A percentile compares a stretch with the other conserved stretches of the same genome.
These are phyloP conservation scores for Termitomyces titanicus DNA, from an alignment of 768 basidiomycete genomes.

Conservation along the genomic window DNA sequence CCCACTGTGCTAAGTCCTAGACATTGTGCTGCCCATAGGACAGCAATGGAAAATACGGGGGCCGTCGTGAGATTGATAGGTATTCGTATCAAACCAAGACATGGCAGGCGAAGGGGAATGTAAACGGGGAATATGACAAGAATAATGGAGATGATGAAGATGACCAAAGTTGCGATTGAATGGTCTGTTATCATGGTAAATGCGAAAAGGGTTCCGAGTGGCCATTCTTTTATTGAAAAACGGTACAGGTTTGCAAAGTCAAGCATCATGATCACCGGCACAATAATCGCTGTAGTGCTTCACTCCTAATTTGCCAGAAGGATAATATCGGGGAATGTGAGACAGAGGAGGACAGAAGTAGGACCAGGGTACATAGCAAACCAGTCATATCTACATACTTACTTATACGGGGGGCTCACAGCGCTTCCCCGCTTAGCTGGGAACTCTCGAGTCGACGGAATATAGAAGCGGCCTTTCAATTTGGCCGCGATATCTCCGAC, in stretches of 20 bases:
- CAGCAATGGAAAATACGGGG: conserved; percentile 44
- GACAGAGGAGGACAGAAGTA: neutral
- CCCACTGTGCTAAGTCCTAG: conserved; percentile 32
- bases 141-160: conserved; percentile 51
- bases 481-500: no score
- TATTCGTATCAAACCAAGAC: conserved; percentile 28
- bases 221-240: neutral
- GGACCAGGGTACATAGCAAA: no score
- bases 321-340: neutral
- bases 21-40: conserved; percentile 50
- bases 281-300: no score
- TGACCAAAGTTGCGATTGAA: conserved; percentile 45
- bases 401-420: no score
- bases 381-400: no score
- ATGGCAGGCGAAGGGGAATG: conserved; percentile 33
- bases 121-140: conserved; percentile 47
- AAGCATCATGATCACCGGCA: no score
- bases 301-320: neutral
- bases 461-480: no score
- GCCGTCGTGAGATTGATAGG: conserved; percentile 38
- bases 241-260: no score
- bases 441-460: no score
- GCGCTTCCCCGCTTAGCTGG: no score
- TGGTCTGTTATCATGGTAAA: conserved; percentile 38
- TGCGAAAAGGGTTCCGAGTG: neutral